Conservation (phyloP, 805 yeast species). For the Wickerhamiella domercqiae region DNA sequence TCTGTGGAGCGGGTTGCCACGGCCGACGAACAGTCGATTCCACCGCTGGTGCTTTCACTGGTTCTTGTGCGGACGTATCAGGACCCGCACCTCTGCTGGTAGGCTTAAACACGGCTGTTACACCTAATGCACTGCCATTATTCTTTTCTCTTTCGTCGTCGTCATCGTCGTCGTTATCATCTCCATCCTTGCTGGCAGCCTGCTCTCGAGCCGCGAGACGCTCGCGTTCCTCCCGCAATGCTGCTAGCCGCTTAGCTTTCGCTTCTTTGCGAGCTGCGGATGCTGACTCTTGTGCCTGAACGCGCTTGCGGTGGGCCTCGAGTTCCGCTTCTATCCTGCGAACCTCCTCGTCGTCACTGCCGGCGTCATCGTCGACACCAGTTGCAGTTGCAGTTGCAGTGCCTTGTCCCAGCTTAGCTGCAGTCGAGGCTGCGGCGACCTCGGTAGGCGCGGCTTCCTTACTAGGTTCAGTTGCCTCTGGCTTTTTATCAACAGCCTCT, state of each 20-base stretch:
- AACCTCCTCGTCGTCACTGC: conserved; percentile 29
- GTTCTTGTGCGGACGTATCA: neutral
- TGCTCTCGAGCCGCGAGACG: conserved; percentile 19
- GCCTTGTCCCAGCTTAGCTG: neutral
- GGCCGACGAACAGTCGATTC: conserved; percentile 14
- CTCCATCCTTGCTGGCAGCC: conserved; percentile 14
- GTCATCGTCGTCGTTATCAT: conserved; percentile 18
- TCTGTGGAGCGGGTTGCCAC: conserved; percentile 3
- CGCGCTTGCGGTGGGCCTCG: conserved; percentile 27
- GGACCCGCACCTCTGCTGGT: conserved; percentile 5
- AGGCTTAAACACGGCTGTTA: conserved; percentile 9
- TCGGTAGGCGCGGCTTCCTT: neutral
- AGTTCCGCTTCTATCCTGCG: conserved; percentile 24
- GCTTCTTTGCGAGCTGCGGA: conserved; percentile 18
- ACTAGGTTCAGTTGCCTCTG: neutral
- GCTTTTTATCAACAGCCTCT: neutral
- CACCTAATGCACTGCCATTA: too few species aligned
- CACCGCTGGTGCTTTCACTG: neutral
- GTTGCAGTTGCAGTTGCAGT: conserved; percentile 2
- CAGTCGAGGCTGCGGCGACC: neutral
- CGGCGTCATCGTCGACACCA: conserved; percentile 21
- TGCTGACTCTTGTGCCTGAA: conserved; percentile 22
- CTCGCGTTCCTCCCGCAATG: conserved; percentile 16
- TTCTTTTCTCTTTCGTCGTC: conserved; percentile 10
- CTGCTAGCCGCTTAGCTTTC: conserved; percentile 22